Base-by-base conservation (phyloP, 2,329 filamentous ascomycete genomes). In the Paracoccidioides brasiliensis region DNA sequence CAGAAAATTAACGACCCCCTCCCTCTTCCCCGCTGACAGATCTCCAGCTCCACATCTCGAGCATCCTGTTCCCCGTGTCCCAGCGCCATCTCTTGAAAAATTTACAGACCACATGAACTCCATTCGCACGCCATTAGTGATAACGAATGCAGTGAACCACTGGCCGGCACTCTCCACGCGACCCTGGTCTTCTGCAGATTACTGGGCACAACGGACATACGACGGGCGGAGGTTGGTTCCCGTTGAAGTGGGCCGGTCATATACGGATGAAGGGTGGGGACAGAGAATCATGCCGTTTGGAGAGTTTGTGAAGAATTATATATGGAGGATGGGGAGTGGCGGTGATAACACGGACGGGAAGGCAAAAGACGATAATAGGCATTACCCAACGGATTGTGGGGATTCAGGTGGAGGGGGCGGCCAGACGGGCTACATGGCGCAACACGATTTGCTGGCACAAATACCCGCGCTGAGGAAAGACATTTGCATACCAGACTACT, bases 361-460 rank as follows among this genome's bases (percentile, higher is more conserved):
- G 41, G 4, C 32, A n/a, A 37, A 38, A 33, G 32, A 51, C 30
- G 35, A 8, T 22, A 53, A 38, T 37, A 46, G 9, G 44, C 46
- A 30, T 10, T 15, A 44, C 41, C 54, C 10, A 41, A 40, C 12
- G 50, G 52, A 3, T 42, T 54, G 8, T 33, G 41, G 35, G 7
- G 40, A 37, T 40, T 14, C 1, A n/a, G 55, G 28, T 6, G 54
- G 54, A n/a, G 40, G 4, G 8, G 49, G 43, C 7, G 58, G 52
- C 1, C 64, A 70, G 44, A 82, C 78, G 9, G 88, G 84, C 10
- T 98, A 98, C 68, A 81, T 98, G 46, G 93, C 93, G 7, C 93
- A 98, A 66, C 89, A 97, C 71, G 83, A 91, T 62, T 79, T 98
- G 40, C 84, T 97, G 63, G 71, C 78, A 0, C 93, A 97, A 66